Evolutionary conservation across 2,329 filamentous ascomycete species (phyloP).

Genomic region (Aspergillus sp.): DNA sequence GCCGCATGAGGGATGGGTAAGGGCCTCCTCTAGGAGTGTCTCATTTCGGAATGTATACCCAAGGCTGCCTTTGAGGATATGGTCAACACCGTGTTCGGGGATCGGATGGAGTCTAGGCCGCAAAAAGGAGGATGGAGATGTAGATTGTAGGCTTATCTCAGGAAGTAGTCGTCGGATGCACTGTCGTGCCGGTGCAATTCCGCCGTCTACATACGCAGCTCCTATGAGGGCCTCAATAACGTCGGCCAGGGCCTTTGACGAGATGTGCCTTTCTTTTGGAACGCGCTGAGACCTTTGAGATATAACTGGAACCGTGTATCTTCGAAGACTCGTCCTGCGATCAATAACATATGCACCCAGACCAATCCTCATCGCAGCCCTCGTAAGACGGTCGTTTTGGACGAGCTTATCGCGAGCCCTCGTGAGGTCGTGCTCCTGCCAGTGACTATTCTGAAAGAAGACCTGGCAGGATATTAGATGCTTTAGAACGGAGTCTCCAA

Average conservation of each 20-base stretch:
- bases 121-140: too few relatives aligned
- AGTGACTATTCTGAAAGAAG: not conserved
- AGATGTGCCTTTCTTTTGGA: not conserved
- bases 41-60: not conserved
- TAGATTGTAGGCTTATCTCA: not conserved
- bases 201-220: not conserved
- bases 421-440: not conserved
- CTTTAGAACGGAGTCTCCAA: not conserved
- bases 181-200: too few relatives aligned
- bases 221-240: not conserved
- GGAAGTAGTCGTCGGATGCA: not conserved
- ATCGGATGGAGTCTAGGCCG: too few relatives aligned
- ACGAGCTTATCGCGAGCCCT: not conserved
- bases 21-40: not conserved
- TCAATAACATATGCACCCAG: not conserved
- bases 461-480: not conserved
- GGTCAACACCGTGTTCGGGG: not conserved
- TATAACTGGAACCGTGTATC: not conserved
- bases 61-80: not conserved
- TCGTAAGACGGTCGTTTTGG: not conserved
- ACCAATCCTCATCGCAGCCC: not conserved
- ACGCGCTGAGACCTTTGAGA: not conserved
- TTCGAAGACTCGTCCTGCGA: not conserved
- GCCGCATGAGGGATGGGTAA: not conserved
- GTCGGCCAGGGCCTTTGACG: not conserved